Evolutionary conservation across 106 monocot genomes (phyloP).

Genomic region (Dendrobium chrysotoxum): DNA sequence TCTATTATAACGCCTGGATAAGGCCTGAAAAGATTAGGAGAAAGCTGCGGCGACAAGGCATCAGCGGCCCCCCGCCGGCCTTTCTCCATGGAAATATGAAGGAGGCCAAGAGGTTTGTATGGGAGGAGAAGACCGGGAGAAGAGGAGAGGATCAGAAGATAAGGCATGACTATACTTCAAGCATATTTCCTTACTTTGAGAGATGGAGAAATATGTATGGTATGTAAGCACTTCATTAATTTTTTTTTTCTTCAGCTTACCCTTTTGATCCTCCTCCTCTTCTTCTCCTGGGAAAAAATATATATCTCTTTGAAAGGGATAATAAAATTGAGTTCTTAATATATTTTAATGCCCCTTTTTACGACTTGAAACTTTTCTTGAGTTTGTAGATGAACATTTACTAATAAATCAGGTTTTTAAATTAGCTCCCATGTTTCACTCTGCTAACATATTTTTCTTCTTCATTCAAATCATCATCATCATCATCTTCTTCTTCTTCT

Average conservation of each 20-base stretch:
- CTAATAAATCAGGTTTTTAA: too few relatives aligned
- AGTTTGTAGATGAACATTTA: too few relatives aligned
- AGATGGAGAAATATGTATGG: slow-evolving; percentile 51
- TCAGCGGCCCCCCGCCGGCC: slow-evolving; percentile 46
- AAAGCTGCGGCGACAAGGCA: slow-evolving; percentile 50
- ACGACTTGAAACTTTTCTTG: too few relatives aligned
- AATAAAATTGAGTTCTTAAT: neutral
- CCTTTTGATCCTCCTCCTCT: too few relatives aligned
- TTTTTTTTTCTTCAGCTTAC: neutral
- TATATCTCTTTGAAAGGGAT: neutral
- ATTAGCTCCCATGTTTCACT: too few relatives aligned
- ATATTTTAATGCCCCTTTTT: too few relatives aligned
- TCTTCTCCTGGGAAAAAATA: neutral
- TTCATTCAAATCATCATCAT: too few relatives aligned
- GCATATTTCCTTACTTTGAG: slow-evolving; percentile 43
- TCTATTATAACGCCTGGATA: slow-evolving; percentile 26
- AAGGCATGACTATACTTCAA: slow-evolving; percentile 18
- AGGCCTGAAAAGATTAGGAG: slow-evolving; percentile 26
- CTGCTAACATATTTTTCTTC: too few relatives aligned
- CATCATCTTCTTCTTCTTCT: too few relatives aligned
- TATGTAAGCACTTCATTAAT: slow-evolving; percentile 8
- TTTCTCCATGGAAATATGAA: slow-evolving; percentile 39
- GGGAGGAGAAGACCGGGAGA: slow-evolving; percentile 11
- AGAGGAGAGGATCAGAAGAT: neutral
- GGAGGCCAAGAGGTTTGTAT: slow-evolving; percentile 29